Evolutionary conservation across 345 rosid species (phyloP).

Genomic region (Corchorus capsularis): DNA sequence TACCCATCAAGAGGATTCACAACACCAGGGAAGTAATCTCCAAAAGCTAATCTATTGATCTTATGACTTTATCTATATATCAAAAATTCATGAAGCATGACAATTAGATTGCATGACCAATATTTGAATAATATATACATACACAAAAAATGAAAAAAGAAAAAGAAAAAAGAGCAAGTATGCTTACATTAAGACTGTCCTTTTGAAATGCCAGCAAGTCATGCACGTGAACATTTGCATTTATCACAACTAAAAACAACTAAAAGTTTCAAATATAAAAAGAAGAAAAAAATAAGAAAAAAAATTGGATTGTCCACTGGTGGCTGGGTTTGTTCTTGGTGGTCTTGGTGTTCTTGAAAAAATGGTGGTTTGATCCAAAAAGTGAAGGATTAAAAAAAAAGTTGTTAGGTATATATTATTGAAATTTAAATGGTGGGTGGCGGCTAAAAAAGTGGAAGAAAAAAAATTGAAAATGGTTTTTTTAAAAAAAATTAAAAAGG

Average conservation of each 20-base stretch:
- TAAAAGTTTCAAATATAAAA: no score
- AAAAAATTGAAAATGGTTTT: no score
- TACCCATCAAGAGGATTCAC: constrained; percentile 98
- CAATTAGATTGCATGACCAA: not conserved
- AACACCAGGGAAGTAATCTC: constrained; percentile 90
- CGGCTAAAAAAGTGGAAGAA: no score
- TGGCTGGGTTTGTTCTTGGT: no score
- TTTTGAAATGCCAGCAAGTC: constrained; percentile 83
- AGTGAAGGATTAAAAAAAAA: no score
- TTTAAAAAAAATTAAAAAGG: no score
- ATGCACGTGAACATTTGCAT: constrained; percentile 75
- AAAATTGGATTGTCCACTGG: no score
- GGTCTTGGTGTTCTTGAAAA: no score
- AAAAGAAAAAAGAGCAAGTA: not conserved
- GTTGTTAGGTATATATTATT: no score
- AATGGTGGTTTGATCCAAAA: no score
- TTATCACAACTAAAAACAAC: constrained; percentile 1
- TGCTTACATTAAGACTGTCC: constrained; percentile 83
- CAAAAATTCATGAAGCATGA: constrained; percentile 16
- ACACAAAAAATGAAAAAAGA: not conserved
- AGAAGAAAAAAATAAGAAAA: no score
- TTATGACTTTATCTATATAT: constrained; percentile 86
- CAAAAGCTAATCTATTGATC: constrained; percentile 80
- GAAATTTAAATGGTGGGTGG: no score
- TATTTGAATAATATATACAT: not conserved